Base-by-base conservation (phyloP, 345 rosid species). In the Raphanus sativus region DNA sequence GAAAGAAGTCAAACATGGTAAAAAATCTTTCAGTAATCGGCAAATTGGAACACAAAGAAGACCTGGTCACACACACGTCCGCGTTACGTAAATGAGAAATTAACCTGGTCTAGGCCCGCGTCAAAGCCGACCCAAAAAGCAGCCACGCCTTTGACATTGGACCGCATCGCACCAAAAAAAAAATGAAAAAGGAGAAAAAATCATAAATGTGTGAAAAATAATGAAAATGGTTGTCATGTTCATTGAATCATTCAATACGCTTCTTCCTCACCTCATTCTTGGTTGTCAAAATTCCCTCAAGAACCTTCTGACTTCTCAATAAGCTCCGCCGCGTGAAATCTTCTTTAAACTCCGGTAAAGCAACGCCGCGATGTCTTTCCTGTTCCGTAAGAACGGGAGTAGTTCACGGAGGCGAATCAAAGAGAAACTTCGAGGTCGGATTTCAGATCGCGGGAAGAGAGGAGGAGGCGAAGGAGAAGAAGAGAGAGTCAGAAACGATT, bases 211-310 rank as follows among this genome's bases (percentile, higher is more conserved):
- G 52, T 54, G 9, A 28, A 63, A 72, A 4, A 59, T 72, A 73
- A 72, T 42, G 77, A 62, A 61, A n/a, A 83, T 81, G 86, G 85
- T 80, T 58, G 86, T 82, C 85, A 80, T 30, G 76, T 66, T 69
- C 71, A 54, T 69, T 45, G 2, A 65, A 65, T 79, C 71, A 68
- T 69, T 79, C 70, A 40, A 74, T 16, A 68, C 74, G 60, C 29
- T 62, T 42, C 15, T 1, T 34, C 1, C 26, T 62, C 36, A 8
- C 24, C 30, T 30, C 16, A 55, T 62, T 76, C 33, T 16, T 70
- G 42, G 42, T 73, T 26, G 70, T 77, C 45, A 3, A 70, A 55
- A 28, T 13, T 58, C 38, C n/a, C n/a, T 32, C 66, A 33, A 11
- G 83, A 38, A 84, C 74, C 60, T 77, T 81, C 63, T 74, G 77